phyloP scores from a whole-genome alignment of 225 moss, liverwort and hornwort species.

The Pleurozium schreberi region DNA sequence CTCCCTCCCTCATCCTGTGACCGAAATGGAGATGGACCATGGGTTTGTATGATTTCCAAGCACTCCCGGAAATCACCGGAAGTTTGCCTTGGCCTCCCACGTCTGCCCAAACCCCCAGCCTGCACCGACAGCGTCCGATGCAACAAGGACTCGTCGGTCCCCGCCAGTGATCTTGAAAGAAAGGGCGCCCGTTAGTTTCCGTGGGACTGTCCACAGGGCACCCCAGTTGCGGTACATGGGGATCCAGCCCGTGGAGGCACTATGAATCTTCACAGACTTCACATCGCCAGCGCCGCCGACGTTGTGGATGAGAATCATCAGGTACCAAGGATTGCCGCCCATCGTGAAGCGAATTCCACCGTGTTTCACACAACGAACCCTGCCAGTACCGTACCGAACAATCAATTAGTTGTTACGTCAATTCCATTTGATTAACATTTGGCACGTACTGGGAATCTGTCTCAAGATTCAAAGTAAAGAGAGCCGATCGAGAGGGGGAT shows the following conservation, averaged over 20 bases:
- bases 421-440: too few species aligned
- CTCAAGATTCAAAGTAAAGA: not conserved
- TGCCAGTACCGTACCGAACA: not conserved
- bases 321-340: slow-evolving; percentile 57
- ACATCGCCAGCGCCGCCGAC: slow-evolving; percentile 56
- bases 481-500: not conserved
- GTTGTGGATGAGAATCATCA: slow-evolving; percentile 60
- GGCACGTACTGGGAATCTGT: not conserved
- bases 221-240: slow-evolving; percentile 54
- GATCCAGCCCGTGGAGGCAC: slow-evolving; percentile 22
- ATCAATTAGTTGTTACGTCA: not conserved
- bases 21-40: not conserved
- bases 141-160: slow-evolving; percentile 3
- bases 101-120: slow-evolving; percentile 56
- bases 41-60: not conserved
- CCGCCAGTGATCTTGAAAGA: slow-evolving; percentile 23
- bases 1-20: not conserved
- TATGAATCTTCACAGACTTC: slow-evolving; percentile 8
- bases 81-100: slow-evolving; percentile 7
- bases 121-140: not conserved
- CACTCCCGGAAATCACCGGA: not conserved
- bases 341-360: slow-evolving; percentile 50
- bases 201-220: not conserved
- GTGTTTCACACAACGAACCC: not conserved
- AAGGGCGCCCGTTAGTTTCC: slow-evolving; percentile 9